A percentile compares a stretch with the other conserved stretches of the same genome.
Conservation (phyloP, 805 yeast species). For the Teunomyces aglyptinius region DNA sequence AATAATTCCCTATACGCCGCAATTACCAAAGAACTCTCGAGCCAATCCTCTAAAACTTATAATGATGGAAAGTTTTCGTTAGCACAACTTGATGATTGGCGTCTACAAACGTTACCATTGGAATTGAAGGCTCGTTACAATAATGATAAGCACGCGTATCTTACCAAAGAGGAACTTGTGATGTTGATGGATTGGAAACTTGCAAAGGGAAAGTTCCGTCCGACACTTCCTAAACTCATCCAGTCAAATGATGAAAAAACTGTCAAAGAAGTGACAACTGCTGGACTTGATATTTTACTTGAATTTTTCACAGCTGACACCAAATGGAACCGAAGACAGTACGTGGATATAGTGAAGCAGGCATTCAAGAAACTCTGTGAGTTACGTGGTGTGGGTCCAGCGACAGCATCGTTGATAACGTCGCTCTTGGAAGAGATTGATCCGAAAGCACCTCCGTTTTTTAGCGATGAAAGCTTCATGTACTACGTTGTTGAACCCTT, state of each 20-base stretch:
- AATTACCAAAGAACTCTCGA: slow-evolving; percentile 27
- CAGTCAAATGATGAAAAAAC: slow-evolving; percentile 29
- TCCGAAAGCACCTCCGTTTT: slow-evolving; percentile 39
- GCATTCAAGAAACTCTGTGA: slow-evolving; percentile 32
- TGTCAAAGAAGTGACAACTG: slow-evolving; percentile 29
- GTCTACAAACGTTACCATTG: slow-evolving; percentile 26
- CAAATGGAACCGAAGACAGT: slow-evolving; percentile 11
- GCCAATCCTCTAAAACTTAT: slow-evolving; percentile 23
- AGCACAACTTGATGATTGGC: slow-evolving; percentile 40
- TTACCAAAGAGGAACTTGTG: slow-evolving; percentile 40
- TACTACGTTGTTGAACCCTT: slow-evolving; percentile 28
- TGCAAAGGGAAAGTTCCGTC: slow-evolving; percentile 41
- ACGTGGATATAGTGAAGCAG: slow-evolving; percentile 17
- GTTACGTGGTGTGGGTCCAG: slow-evolving; percentile 50
- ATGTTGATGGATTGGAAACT: slow-evolving; percentile 51
- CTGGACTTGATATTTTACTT: slow-evolving; percentile 20
- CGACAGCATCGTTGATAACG: slow-evolving; percentile 45
- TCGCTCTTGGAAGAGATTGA: slow-evolving; percentile 28
- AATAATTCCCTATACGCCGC: slow-evolving; percentile 22
- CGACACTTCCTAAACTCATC: slow-evolving; percentile 42
- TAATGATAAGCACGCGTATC: slow-evolving; percentile 18
- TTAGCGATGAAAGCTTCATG: slow-evolving; percentile 48
- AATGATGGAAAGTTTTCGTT: slow-evolving; percentile 25
- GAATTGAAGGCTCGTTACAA: slow-evolving; percentile 22
- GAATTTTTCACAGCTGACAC: slow-evolving; percentile 7